Evolutionary conservation across 768 basidiomycete genomes (phyloP), one percentile per base, ranked within the genome.

Genomic region (Calocera cornea): DNA sequence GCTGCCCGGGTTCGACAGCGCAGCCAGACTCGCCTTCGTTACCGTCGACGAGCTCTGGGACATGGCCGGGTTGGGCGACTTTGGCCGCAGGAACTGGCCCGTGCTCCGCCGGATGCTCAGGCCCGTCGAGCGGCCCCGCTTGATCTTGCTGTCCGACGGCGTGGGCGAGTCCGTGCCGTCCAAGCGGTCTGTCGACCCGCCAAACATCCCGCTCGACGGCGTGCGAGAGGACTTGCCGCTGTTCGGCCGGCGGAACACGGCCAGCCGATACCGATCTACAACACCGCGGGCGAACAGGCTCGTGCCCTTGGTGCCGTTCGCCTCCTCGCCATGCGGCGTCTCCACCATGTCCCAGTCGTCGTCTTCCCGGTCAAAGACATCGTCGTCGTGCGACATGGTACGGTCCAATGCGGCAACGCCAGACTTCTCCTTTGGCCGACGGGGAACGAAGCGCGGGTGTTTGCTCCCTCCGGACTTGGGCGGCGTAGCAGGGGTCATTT

Each of bases 291-390:
- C 88, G 73, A 93, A 94, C 41, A 94, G 81, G 73, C 87, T 93
- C 22, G 85, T 84, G 7, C 86, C 90, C 73, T 87, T 86, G 29
- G 69, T 70, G 19, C 91, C 90, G 69, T 93, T 92, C 69, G 86
- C 82, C 67, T 92, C 91, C 73, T 91, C 90, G 10, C 72, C 71
- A 70, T 88, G 87, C 3, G 79, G 89, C 41, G 83, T 84, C 72
- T 92, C 90, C 69, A 95, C 83, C 70, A 94, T 84, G 82, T 94
- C 92, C 92, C 93, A 95, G 67, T 93, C 92, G 44, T 92, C 89
- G 64, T 92, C 91, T 66, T 87, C 85, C 22, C 86, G 85, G 8
- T 78, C 72, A 79, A 34, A 73, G 73, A 78, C 78, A 1, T 72
- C 79, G 19, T 81, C 80, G 68, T 79, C 80, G 85, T 86, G 16